Base-by-base conservation (phyloP, 495 filamentous ascomycete species). In the Chaetomium cochliodes region DNA sequence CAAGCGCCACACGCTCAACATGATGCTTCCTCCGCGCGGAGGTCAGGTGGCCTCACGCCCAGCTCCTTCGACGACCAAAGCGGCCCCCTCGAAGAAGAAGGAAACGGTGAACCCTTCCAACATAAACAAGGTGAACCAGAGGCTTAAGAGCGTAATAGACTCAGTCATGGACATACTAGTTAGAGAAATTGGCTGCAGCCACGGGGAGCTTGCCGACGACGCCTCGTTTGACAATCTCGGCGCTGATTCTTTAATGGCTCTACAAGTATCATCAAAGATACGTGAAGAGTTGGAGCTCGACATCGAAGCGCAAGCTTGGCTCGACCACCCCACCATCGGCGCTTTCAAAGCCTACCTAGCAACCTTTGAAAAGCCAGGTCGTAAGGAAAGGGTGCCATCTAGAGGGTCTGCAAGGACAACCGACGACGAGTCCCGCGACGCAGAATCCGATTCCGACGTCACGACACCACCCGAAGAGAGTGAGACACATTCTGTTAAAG, bases 1-100 rank as follows among this genome's bases (percentile, higher is more conserved):
- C 44, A 82, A 88, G 25, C 83, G 88, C 60, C 84, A 83, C 73
- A 80, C 90, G 18, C 80, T 91, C 50, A 88, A 91, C 69, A 81
- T 80, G 57, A 76, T 86, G 28, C 80, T 91, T 58, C 88, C 88
- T 47, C 85, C 86, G 18, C 81, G 77, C 51, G 83, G 86, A 42
- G 76, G 79, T 33, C 72, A 73, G 20, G 72, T 73, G 66, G 69
- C 30, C 60, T 25, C 56, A 22, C 7, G 44, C 56, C 70, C 72
- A n/a, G 73, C 76, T 12, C 20, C 12, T 8, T 23, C 49, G 9
- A 8, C 49, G 23, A 18, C 75, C 41, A 83, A 83, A 71, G 62
- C 74, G 49, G 74, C 71, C 16, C 65, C 69, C 9, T 52, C 70
- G 52, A 65, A 65, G 55, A 79, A 77, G 66, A 71, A 77, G 65